phyloP scores from a whole-genome alignment of 345 rosid species.

The Crucihimalaya himalaica region DNA sequence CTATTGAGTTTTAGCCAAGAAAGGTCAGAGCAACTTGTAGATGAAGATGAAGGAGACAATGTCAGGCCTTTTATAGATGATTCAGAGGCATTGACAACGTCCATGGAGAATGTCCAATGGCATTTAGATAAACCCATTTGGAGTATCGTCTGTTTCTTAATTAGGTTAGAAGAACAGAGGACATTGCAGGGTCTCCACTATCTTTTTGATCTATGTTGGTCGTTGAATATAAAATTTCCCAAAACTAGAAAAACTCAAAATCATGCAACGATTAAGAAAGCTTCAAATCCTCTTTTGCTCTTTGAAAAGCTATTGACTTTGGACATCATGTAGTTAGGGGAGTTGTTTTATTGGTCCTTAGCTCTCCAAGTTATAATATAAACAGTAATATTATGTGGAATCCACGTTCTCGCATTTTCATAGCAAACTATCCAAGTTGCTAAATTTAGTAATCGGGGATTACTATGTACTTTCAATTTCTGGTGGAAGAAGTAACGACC shows the following conservation, averaged over 20 bases:
- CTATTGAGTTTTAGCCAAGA: slow-evolving; percentile 24
- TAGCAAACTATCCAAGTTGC: slow-evolving; percentile 15
- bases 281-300: background rate
- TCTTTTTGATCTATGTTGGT: slow-evolving; percentile 12
- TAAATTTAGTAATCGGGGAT: background rate
- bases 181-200: slow-evolving; percentile 24
- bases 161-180: slow-evolving; percentile 12
- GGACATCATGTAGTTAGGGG: background rate
- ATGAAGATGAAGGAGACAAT: background rate
- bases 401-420: slow-evolving; percentile 28
- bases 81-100: slow-evolving; percentile 30
- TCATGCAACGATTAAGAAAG: slow-evolving; percentile 18
- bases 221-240: background rate
- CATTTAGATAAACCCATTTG: slow-evolving; percentile 31
- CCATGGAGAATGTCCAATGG: slow-evolving; percentile 23
- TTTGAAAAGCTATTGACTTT: slow-evolving; percentile 23
- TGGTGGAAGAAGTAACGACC: slow-evolving; percentile 13
- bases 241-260: background rate
- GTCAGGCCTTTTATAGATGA: slow-evolving; percentile 33
- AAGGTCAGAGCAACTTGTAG: background rate
- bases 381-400: slow-evolving; percentile 14
- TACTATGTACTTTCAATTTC: background rate
- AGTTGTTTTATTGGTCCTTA: background rate
- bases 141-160: slow-evolving; percentile 18
- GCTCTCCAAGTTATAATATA: background rate